Evolutionary conservation across 257 asterid genomes (phyloP), one percentile per base, ranked within the genome.

Genomic region (Penstemon eatonii): DNA sequence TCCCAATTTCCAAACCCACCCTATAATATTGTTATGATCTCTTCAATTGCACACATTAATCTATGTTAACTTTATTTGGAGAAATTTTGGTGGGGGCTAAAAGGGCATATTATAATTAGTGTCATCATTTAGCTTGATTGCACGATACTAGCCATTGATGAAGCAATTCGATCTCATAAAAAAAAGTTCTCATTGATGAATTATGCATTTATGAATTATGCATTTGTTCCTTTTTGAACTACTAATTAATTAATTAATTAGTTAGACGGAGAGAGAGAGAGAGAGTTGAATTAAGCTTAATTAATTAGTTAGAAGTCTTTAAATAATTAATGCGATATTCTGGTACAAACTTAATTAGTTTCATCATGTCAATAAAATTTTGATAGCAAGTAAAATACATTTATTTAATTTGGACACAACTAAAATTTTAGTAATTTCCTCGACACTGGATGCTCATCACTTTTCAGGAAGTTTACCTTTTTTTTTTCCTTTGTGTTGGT

Each of bases 1-100:
- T 76, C 84, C 82, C 85, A 76, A 81, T 80, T 84, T 75, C 89
- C 87, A 76, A 87, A 84, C 44, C 85, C 63, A 76, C 52, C 83
- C 87, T 62, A 85, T 82, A 58, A 83, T 86, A 85, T 75, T 83
- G 84, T 83, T 83, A 88, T 87, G 65, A 86, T 90, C 91, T 86
- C 97, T 86, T 90, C 92, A 88, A 73, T 87, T 81, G 73, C 87
- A 86, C 87, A 84, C 82, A 86, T 90, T 84, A 83, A 81, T 86
- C 82, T 69, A 75, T 81, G 73, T 60, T 78, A 57, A 61, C 89
- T 82, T 86, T 61, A 69, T 63, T 61, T 52, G 49, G 81, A 78
- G 81, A 75, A 72, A 65, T 72, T 11, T 19, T 60, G 72, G 77
- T 73, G 81, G 86, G 80, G 68, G 42, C 45, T 70, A 49, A 75